Evolutionary conservation across 257 asterid genomes (phyloP).

Genomic region (Solanum sparsipilum): DNA sequence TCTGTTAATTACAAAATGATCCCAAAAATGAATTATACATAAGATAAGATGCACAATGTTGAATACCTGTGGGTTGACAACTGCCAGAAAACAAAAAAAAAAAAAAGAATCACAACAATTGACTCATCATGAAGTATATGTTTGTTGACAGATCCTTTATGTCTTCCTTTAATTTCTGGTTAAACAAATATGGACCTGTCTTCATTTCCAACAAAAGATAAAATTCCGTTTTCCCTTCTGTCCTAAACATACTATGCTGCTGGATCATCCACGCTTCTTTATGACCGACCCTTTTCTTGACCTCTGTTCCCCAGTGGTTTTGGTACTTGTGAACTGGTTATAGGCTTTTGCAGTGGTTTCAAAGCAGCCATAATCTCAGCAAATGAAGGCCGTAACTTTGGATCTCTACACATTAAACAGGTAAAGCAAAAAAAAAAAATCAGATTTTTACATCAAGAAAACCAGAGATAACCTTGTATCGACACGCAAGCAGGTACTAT

Average conservation of each 20-base stretch:
- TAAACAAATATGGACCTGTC: not conserved
- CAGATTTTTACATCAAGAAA: not conserved
- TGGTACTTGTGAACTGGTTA: conserved; percentile 36
- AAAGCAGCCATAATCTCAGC: conserved; percentile 81
- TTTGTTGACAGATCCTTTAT: conserved; percentile 6
- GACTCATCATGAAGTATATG: conserved; percentile 2
- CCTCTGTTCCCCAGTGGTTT: conserved; percentile 26
- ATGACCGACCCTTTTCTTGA: conserved; percentile 32
- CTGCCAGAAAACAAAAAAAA: conserved; percentile 12
- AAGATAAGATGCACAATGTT: conserved; percentile 29
- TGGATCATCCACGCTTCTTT: conserved; percentile 14
- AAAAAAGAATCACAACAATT: conserved; percentile 18
- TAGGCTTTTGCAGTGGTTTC: conserved; percentile 78
- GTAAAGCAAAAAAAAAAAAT: not conserved
- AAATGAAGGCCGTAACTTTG: conserved; percentile 74
- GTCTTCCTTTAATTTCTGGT: conserved; percentile 9
- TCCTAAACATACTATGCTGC: conserved; percentile 20
- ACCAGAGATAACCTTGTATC: not conserved
- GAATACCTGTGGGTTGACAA: conserved; percentile 25
- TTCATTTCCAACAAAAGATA: conserved; percentile 3
- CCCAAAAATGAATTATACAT: conserved; percentile 31
- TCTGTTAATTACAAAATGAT: conserved; percentile 22
- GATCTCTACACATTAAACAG: conserved; percentile 41
- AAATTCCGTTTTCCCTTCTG: conserved; percentile 1
- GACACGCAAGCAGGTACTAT: not conserved